Percentiles rank a stretch among this genome's conserved stretches.
These are phyloP conservation scores for Gossypium schwendimanii DNA, from an alignment of 441 rosid genomes.

Conservation along the genomic window DNA sequence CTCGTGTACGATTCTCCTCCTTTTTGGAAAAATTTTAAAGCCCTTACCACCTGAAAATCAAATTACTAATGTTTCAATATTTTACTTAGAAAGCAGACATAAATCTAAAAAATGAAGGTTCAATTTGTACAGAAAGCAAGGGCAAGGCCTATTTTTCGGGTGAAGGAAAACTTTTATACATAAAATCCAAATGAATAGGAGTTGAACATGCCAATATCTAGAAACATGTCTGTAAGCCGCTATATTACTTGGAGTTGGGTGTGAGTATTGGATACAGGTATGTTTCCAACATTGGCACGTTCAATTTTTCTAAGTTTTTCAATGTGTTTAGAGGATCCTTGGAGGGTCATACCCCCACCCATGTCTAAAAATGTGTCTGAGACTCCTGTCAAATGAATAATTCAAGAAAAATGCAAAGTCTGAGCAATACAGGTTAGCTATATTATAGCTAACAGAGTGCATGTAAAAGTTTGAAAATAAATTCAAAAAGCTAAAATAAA, in stretches of 20 bases:
- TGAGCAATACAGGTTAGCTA: neutral
- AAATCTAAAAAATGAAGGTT: slow-evolving; percentile 1
- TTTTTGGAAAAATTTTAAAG: slow-evolving; percentile 59
- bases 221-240: neutral
- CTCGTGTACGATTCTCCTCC: slow-evolving; percentile 39
- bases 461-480: neutral
- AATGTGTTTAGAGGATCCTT: neutral
- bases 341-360: neutral
- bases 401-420: too few species aligned
- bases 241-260: neutral
- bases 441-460: neutral
- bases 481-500: neutral
- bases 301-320: neutral
- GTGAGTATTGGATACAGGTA: neutral
- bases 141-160: neutral
- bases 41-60: slow-evolving; percentile 78
- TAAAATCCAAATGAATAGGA: neutral
- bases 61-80: slow-evolving; percentile 3
- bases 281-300: neutral
- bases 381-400: neutral
- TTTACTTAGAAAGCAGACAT: neutral
- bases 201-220: neutral
- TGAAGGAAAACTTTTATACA: neutral
- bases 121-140: slow-evolving; percentile 4
- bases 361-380: neutral